Evolutionary conservation across 305 asterid genomes (phyloP).

Genomic region (Solanum hybrid): DNA sequence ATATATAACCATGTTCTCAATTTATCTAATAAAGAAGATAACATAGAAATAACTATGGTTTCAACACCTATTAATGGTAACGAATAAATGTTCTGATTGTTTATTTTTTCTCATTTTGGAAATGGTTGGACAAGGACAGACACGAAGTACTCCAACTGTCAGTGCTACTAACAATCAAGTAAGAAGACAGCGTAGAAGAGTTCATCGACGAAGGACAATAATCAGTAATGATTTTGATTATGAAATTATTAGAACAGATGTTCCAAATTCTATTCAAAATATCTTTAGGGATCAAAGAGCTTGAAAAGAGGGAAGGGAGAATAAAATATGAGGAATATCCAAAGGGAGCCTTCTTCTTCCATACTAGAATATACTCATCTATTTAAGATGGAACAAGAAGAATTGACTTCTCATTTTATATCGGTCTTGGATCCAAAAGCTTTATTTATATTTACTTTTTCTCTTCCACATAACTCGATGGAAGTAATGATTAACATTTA

Average conservation of each 20-base stretch:
- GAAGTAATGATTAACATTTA: neutral
- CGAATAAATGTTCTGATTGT: neutral
- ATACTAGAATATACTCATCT: neutral
- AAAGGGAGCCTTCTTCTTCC: too few species aligned
- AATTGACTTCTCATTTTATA: neutral
- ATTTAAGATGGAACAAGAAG: neutral
- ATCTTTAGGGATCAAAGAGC: neutral
- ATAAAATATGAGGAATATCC: neutral
- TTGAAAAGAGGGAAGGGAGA: neutral
- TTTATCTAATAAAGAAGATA: too few species aligned
- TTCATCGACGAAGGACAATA: neutral
- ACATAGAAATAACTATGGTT: neutral
- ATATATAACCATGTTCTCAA: neutral
- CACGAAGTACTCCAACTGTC: neutral
- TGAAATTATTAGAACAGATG: too few species aligned
- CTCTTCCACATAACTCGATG: neutral
- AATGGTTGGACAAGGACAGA: neutral
- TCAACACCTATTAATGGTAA: neutral
- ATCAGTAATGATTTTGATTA: neutral
- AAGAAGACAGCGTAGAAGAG: neutral
- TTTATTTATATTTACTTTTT: too few species aligned
- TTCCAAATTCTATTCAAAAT: neutral
- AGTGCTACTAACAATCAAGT: neutral
- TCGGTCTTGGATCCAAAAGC: neutral
- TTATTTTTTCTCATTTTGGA: neutral